A percentile compares a stretch with the other conserved stretches of the same genome.
Evolutionary conservation across 2,329 filamentous ascomycete species (phyloP).

Genomic region (Sporothrix protearum): DNA sequence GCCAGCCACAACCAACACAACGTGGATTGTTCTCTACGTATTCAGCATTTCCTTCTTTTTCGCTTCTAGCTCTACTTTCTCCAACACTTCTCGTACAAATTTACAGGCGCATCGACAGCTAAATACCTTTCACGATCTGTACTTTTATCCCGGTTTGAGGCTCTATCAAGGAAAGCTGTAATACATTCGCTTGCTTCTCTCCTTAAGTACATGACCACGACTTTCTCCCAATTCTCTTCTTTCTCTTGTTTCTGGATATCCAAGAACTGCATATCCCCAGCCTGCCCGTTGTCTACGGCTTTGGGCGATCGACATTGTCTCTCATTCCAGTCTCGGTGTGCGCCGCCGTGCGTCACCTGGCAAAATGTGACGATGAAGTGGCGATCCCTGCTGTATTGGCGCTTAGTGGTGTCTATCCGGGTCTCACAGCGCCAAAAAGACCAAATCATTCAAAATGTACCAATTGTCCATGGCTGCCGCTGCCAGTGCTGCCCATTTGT

Average conservation of each 20-base stretch:
- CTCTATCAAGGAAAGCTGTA: background rate
- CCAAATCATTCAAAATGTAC: background rate
- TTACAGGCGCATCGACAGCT: background rate
- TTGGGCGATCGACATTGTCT: background rate
- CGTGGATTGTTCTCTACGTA: background rate
- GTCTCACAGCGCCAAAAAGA: background rate
- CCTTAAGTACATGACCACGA: too few species aligned
- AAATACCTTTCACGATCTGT: background rate
- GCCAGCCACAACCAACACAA: background rate
- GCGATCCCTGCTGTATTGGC: background rate
- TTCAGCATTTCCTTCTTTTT: background rate
- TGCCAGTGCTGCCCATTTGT: background rate
- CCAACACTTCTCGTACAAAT: background rate
- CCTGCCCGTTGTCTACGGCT: background rate
- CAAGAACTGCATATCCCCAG: background rate
- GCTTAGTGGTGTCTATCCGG: background rate
- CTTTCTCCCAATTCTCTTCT: background rate
- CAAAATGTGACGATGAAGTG: background rate
- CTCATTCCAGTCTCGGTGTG: background rate
- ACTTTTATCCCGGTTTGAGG: background rate
- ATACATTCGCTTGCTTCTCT: background rate
- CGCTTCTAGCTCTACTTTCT: background rate
- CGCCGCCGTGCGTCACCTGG: background rate
- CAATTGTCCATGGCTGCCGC: background rate
- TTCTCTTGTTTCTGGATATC: background rate